Conservation (phyloP, 805 yeast genomes). For the Candida anglica region DNA sequence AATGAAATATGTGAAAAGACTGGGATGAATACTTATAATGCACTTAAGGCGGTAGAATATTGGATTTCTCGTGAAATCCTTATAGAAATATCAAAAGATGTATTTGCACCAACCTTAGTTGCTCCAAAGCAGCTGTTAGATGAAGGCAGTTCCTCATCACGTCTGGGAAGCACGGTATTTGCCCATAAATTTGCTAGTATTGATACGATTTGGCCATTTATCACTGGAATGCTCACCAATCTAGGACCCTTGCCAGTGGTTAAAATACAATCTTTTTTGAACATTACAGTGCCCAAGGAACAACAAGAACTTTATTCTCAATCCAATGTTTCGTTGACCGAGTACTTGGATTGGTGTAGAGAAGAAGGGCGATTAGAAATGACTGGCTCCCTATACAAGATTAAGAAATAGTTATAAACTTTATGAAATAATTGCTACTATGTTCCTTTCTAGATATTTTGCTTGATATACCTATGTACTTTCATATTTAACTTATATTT, state of each 20-base stretch:
- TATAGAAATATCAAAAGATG: constrained; percentile 24
- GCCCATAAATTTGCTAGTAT: constrained; percentile 2
- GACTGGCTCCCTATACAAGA: constrained; percentile 29
- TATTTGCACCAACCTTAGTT: constrained; percentile 31
- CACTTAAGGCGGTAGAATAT: constrained; percentile 28
- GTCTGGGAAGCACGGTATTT: not conserved
- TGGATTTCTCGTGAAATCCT: constrained; percentile 67
- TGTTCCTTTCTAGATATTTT: not conserved
- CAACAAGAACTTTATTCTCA: constrained; percentile 29
- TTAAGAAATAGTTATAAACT: constrained; percentile 14
- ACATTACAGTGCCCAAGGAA: constrained; percentile 48
- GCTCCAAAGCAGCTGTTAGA: too few species aligned
- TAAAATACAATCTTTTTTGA: constrained; percentile 51
- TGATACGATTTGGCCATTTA: constrained; percentile 37
- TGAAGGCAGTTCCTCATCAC: not conserved
- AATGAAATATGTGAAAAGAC: constrained; percentile 30
- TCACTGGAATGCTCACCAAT: constrained; percentile 55
- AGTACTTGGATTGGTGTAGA: constrained; percentile 37
- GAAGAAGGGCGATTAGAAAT: constrained; percentile 38
- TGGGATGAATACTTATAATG: constrained; percentile 40
- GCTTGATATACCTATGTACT: not conserved
- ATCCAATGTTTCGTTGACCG: constrained; percentile 35
- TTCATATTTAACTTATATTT: constrained; percentile 22
- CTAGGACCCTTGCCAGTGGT: constrained; percentile 46
- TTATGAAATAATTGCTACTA: not conserved